Percentiles rank a stretch among this genome's conserved stretches.
These are phyloP conservation scores for Triticum aestivum DNA, from an alignment of 176 grass and related monocot genomes.

Conservation along the genomic window IWGSC_CS_RefSeq_v2.1 NC_057811.1:82112047-82112546, in stretches of 20 bases:
- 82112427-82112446: slow-evolving; percentile 70
- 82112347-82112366: slow-evolving; percentile 35
- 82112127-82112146: slow-evolving; percentile 66
- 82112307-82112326: slow-evolving; percentile 27
- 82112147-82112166: not conserved
- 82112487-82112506: not conserved
- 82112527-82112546: too few relatives aligned
- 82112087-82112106: slow-evolving; percentile 86
- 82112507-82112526: not conserved
- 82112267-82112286: slow-evolving; percentile 81
- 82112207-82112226: slow-evolving; percentile 41
- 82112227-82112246: slow-evolving; percentile 77
- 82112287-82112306: slow-evolving; percentile 74
- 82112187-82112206: not conserved
- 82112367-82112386: slow-evolving; percentile 19
- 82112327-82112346: slow-evolving; percentile 42
- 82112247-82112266: slow-evolving; percentile 76
- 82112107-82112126: slow-evolving; percentile 88
- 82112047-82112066: slow-evolving; percentile 75
- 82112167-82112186: slow-evolving; percentile 9
- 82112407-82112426: slow-evolving; percentile 25
- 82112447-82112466: not conserved
- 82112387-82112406: slow-evolving; percentile 18
- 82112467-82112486: not conserved
- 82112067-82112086: slow-evolving; percentile 95